These are phyloP conservation scores for Plicaturopsis crispa DNA, from an alignment of 768 basidiomycete genomes.

Conservation along the genomic window DNA sequence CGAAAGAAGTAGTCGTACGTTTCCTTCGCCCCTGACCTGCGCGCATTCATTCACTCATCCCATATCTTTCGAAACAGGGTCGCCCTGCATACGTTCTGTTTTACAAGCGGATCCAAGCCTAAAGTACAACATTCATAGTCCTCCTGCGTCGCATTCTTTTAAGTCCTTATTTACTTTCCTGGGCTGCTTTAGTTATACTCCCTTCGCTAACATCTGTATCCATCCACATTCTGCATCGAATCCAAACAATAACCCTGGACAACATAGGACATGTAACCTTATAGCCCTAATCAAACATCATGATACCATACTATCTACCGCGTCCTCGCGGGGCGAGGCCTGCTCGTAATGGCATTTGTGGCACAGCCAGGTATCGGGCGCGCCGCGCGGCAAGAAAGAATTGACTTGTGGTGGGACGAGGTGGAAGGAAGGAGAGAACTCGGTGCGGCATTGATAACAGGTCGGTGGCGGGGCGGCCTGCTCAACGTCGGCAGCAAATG, in stretches of 20 bases:
- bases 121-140: conserved; percentile 24
- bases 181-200: conserved; percentile 13
- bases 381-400: conserved; percentile 14
- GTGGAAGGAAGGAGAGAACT: conserved; percentile 75
- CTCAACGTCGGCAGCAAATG: conserved; percentile 3
- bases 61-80: too few species aligned
- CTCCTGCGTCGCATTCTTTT: conserved; percentile 4
- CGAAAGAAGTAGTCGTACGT: conserved; percentile 80
- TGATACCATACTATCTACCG: conserved; percentile 26
- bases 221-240: not conserved
- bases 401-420: conserved; percentile 21
- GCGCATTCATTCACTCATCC: conserved; percentile 27
- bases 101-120: conserved; percentile 51
- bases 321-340: conserved; percentile 9
- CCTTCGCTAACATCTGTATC: conserved; percentile 6
- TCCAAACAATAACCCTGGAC: conserved; percentile 12
- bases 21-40: too few species aligned
- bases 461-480: conserved; percentile 14
- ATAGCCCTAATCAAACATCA: conserved; percentile 21
- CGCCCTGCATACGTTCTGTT: conserved; percentile 74
- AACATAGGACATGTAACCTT: conserved; percentile 30
- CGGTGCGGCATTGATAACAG: conserved; percentile 60
- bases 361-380: conserved; percentile 27
- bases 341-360: conserved; percentile 38
- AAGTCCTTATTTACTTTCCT: conserved; percentile 14